phyloP scores from a whole-genome alignment of 352 stramenopile species.

The Globisporangium parvum region DNA sequence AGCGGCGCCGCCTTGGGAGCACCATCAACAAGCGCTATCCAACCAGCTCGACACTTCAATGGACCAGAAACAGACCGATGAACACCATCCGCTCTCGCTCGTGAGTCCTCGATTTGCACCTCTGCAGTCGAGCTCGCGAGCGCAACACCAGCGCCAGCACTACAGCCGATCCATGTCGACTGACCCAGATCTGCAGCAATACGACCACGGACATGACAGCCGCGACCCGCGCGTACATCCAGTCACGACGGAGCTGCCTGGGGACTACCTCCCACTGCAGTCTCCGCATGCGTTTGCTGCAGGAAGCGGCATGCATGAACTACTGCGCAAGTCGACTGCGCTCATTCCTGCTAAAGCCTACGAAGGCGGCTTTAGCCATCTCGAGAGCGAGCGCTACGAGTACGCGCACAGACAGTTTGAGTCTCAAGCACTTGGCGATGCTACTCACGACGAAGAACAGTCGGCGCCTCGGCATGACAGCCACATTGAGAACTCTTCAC shows the following conservation, averaged over 20 bases:
- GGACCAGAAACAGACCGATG: neutral
- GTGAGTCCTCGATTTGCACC: neutral
- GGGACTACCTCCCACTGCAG: neutral
- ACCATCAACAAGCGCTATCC: neutral
- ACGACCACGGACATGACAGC: neutral
- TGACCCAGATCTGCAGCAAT: neutral
- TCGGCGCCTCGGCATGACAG: no score
- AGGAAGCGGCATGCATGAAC: neutral
- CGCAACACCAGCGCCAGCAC: slow-evolving; percentile 1
- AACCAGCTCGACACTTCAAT: neutral
- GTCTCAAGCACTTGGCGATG: neutral
- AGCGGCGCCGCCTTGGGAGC: slow-evolving; percentile 2
- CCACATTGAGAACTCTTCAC: neutral
- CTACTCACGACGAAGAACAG: neutral
- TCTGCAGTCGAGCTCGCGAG: neutral
- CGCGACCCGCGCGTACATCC: neutral
- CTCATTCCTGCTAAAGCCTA: neutral
- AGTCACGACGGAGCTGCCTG: neutral
- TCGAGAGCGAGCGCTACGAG: neutral
- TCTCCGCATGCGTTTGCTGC: neutral
- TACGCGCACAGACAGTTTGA: neutral
- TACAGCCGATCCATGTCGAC: neutral
- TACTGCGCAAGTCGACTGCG: neutral
- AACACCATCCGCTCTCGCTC: neutral
- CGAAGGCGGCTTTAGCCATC: neutral